Conservation (phyloP, 140 eudicot genomes). For the Flaveria floridana region DNA sequence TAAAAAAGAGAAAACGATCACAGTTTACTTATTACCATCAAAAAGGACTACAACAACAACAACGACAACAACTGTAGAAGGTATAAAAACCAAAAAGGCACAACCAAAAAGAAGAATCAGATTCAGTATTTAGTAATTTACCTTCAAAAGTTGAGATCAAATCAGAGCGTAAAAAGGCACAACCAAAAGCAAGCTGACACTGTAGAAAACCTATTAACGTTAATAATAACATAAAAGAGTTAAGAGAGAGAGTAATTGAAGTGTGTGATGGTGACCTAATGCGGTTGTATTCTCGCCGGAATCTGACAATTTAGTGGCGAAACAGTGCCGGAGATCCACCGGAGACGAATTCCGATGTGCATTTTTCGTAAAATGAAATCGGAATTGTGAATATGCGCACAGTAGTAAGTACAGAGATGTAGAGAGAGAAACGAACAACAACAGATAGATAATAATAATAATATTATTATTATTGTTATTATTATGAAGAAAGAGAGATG, state of each 20-base stretch:
- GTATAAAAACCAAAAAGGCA: background rate
- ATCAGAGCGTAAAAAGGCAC: conserved; percentile 33
- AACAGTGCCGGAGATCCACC: conserved; percentile 42
- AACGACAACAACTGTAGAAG: background rate
- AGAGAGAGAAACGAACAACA: conserved; percentile 33
- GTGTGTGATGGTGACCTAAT: conserved; percentile 33
- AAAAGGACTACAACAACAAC: background rate
- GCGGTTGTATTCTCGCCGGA: conserved; percentile 32
- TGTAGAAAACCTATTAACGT: conserved; percentile 1
- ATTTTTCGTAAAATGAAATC: background rate
- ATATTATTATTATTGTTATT: no score
- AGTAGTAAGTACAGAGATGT: conserved; percentile 2
- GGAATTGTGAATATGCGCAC: conserved; percentile 18
- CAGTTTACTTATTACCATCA: no score
- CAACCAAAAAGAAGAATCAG: conserved; percentile 32
- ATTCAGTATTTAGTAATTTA: background rate
- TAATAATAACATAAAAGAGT: background rate
- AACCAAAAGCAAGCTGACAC: conserved; percentile 21
- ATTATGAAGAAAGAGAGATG: conserved; percentile 30
- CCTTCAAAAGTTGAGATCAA: conserved; percentile 46
- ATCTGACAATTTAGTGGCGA: conserved; percentile 39
- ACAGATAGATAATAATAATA: conserved; percentile 12
- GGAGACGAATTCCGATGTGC: conserved; percentile 8
- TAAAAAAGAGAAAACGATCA: no score
- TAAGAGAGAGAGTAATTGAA: conserved; percentile 5